Evolutionary conservation across 106 monocot genomes (phyloP).

Genomic region (Xerophyta viscosa): DNA sequence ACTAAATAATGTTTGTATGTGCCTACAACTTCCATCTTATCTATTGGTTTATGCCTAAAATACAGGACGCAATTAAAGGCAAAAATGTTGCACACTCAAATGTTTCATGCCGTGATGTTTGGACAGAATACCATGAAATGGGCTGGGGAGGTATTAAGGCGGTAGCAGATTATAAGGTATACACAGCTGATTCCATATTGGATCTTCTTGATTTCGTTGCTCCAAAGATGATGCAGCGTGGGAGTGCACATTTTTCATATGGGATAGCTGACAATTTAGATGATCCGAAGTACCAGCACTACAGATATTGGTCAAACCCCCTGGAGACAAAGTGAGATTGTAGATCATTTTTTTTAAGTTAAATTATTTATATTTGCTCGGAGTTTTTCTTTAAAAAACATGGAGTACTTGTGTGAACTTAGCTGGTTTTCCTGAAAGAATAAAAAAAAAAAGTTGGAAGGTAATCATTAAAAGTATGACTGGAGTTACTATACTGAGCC

Average conservation of each 20-base stretch:
- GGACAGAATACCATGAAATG: slow-evolving; percentile 95
- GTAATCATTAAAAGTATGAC: too few relatives aligned
- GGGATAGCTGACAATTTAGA: slow-evolving; percentile 93
- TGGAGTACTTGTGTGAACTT: too few relatives aligned
- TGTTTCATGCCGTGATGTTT: slow-evolving; percentile 72
- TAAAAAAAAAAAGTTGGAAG: too few relatives aligned
- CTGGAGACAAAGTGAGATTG: slow-evolving; percentile 83
- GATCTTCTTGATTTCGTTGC: slow-evolving; percentile 96
- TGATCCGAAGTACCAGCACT: slow-evolving; percentile 79
- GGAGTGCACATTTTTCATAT: slow-evolving; percentile 89
- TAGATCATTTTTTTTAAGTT: neutral
- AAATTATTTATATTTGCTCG: neutral
- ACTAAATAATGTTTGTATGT: neutral
- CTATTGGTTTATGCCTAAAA: neutral
- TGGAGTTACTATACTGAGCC: too few relatives aligned
- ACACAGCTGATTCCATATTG: slow-evolving; percentile 61
- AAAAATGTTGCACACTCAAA: slow-evolving; percentile 52
- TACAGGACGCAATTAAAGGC: slow-evolving; percentile 80
- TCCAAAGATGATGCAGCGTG: slow-evolving; percentile 99
- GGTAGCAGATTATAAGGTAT: slow-evolving; percentile 81
- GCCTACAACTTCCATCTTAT: neutral
- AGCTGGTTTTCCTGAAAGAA: too few relatives aligned
- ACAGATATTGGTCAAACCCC: slow-evolving; percentile 99
- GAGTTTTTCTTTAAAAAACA: neutral
- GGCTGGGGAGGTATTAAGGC: slow-evolving; percentile 80